These are phyloP conservation scores for Trichoderma pleuroti DNA, from an alignment of 2,329 filamentous ascomycete genomes.

Conservation along the genomic window DNA sequence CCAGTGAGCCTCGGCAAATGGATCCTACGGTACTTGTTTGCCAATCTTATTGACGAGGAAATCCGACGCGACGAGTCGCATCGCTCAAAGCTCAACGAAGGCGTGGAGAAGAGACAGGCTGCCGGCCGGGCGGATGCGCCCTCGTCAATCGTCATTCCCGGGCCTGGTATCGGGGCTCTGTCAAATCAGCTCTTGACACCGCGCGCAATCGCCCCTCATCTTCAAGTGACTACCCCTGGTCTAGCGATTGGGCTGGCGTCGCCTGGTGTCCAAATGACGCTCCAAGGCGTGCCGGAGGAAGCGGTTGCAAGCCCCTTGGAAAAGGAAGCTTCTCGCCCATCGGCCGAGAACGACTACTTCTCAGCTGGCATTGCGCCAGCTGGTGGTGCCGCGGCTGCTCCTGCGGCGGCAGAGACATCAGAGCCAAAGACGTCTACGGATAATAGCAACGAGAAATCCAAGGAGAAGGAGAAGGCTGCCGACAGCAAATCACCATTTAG, in stretches of 20 bases:
- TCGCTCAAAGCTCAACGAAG: constrained; percentile 65
- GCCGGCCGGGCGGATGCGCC: constrained; percentile 57
- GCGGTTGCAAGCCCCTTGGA: constrained; percentile 47
- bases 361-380: constrained; percentile 55
- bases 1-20: constrained; percentile 94
- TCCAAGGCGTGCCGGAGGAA: constrained; percentile 50
- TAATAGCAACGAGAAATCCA: constrained; percentile 47
- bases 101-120: constrained; percentile 55
- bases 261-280: constrained; percentile 44
- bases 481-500: constrained; percentile 67
- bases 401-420: constrained; percentile 24
- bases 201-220: constrained; percentile 60
- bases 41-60: constrained; percentile 84
- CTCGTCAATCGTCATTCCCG: constrained; percentile 51
- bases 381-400: constrained; percentile 30
- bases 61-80: constrained; percentile 74
- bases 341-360: constrained; percentile 75
- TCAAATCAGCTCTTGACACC: constrained; percentile 54
- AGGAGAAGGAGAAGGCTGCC: constrained; percentile 43
- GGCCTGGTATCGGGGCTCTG: constrained; percentile 37
- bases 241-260: constrained; percentile 75
- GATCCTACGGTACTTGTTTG: constrained; percentile 90
- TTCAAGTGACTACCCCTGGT: constrained; percentile 67
- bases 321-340: constrained; percentile 57
- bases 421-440: constrained; percentile 50